A percentile compares a stretch with the other conserved stretches of the same genome.
phyloP scores from a whole-genome alignment of 305 asterid species.

The Salvia sclarea region DNA sequence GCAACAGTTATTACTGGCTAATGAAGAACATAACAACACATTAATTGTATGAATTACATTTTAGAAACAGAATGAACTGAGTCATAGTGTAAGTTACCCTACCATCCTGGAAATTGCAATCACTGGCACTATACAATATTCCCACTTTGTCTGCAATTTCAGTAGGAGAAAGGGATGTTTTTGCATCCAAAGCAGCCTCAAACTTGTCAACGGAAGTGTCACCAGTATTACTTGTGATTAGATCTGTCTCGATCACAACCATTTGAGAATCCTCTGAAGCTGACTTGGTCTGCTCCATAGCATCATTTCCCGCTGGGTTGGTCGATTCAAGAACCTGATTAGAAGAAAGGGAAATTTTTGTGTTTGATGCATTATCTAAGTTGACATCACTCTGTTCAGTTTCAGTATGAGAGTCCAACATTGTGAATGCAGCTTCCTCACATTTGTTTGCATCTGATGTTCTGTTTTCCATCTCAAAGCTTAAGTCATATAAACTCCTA shows the following conservation, averaged over 20 bases:
- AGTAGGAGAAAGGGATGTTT: slow-evolving; percentile 4
- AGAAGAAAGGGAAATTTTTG: not conserved
- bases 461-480: slow-evolving; percentile 37
- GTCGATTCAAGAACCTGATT: not conserved
- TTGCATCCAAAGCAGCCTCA: slow-evolving; percentile 15
- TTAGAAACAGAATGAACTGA: not conserved
- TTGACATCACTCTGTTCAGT: not conserved
- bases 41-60: not conserved
- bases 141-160: slow-evolving; percentile 5
- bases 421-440: not conserved
- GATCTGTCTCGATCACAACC: not conserved
- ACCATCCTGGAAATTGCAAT: slow-evolving; percentile 31
- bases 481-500: slow-evolving; percentile 33
- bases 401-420: slow-evolving; percentile 1
- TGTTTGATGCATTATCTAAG: not conserved
- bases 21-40: not conserved
- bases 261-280: slow-evolving; percentile 2
- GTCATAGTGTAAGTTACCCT: slow-evolving; percentile 4
- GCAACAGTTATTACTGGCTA: slow-evolving; percentile 22
- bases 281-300: not conserved
- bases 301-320: not conserved
- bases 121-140: not conserved
- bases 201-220: not conserved
- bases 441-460: not conserved
- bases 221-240: not conserved